Evolutionary conservation across 2,329 filamentous ascomycete genomes (phyloP).

Genomic region (Claviceps digitariae): DNA sequence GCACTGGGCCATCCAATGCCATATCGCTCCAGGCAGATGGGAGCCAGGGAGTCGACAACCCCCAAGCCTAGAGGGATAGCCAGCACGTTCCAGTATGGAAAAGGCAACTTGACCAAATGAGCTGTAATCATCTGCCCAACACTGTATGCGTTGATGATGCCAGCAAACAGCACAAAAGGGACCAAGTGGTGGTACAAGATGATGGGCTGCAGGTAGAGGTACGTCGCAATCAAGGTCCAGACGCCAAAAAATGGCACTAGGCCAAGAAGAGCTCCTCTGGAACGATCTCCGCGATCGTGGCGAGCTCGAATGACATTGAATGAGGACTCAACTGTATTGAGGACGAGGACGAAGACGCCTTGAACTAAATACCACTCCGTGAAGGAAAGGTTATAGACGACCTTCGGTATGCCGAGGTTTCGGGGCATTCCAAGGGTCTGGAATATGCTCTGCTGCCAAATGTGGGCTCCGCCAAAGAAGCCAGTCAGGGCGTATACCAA

Average conservation of each 20-base stretch:
- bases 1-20: constrained; percentile 65
- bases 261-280: constrained; percentile 64
- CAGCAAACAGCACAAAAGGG: constrained; percentile 79
- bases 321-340: constrained; percentile 71
- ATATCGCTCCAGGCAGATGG: constrained; percentile 42
- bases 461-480: constrained; percentile 72
- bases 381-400: constrained; percentile 68
- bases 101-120: constrained; percentile 74
- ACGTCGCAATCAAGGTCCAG: constrained; percentile 65
- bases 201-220: constrained; percentile 71
- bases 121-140: constrained; percentile 94
- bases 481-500: constrained; percentile 74
- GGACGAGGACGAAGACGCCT: constrained; percentile 64
- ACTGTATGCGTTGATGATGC: constrained; percentile 84
- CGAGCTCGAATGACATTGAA: constrained; percentile 76
- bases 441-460: constrained; percentile 82
- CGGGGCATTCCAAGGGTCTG: constrained; percentile 55
- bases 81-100: constrained; percentile 84
- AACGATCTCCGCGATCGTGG: constrained; percentile 56
- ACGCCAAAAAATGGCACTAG: constrained; percentile 67
- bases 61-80: constrained; percentile 64
- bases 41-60: constrained; percentile 69
- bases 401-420: constrained; percentile 49
- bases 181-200: constrained; percentile 76
- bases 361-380: constrained; percentile 90